Base-by-base conservation (phyloP, 352 stramenopile species). In the Phytophthora cactorum region DNA sequence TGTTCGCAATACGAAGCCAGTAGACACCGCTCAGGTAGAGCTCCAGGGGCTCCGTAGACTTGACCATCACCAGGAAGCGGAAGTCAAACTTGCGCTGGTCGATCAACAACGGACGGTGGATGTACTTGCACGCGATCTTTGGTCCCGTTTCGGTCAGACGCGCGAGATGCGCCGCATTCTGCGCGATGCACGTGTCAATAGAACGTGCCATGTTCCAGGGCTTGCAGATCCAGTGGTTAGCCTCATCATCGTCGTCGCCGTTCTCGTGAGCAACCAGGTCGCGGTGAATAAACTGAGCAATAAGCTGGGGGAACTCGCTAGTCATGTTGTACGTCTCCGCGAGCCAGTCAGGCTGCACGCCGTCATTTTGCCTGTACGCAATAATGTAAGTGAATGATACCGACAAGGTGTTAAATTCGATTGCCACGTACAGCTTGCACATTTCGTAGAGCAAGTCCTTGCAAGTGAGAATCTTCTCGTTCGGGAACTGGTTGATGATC, bases 171-270 rank as follows among this genome's bases (percentile, higher is more conserved):
- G 76, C 56, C 1, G 74, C 68, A 60, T 78, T 84, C 39, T 78
- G 72, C 27, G 78, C 78, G 46, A 84, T 87, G 61, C 65, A 79
- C 43, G 78, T 84, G 58, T 84, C 78, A 54, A 87, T 77, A 9
- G 78, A 84, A n/a, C 76, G 78, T 34, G 78, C 78, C 74, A 87
- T 79, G 68, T 87, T 87, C 76, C 78, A 87, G 10, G 78, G 78
- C 66, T 87, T 87, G 66, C 75, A 82, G 63, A 87, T 87, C 78
- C 78, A 87, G 52, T 83, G 74, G 61, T 87, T 87, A 17, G 74
- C 71, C 41, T 78, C 71, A 14, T 77, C 68, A 27, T 84, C 64
- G 17, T 68, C 60, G 32, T 81, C 68, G 9, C 52, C 71, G 14
- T 73, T 74, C 39, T 67, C 59, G 27, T 72, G 67, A 1, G 74